Evolutionary conservation across 345 rosid species (phyloP).

Genomic region (Murraya koenigii): DNA sequence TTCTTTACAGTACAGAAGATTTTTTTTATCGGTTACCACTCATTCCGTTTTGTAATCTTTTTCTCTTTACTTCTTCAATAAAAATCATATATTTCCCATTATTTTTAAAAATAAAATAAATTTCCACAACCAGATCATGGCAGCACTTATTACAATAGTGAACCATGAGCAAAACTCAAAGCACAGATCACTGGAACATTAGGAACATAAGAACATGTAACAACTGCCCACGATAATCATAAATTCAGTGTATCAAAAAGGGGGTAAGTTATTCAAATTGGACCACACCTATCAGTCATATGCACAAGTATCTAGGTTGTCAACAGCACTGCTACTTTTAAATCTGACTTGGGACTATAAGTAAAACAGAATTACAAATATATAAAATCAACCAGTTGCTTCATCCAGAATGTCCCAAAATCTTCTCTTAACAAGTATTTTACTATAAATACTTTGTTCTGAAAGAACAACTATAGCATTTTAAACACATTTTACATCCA

Average conservation of each 20-base stretch:
- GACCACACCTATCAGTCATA: not conserved
- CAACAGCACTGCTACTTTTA: not conserved
- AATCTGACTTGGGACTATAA: not conserved
- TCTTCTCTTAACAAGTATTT: not conserved
- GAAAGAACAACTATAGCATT: not conserved
- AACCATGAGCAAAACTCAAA: not conserved
- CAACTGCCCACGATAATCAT: not conserved
- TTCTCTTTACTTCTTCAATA: not conserved
- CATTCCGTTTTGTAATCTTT: not conserved
- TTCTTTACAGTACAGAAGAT: not conserved
- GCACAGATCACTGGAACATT: not conserved
- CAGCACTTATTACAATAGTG: not conserved
- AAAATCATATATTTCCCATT: not conserved
- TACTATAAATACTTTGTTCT: not conserved
- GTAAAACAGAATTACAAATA: not conserved
- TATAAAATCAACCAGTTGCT: not conserved
- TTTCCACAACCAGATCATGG: not conserved
- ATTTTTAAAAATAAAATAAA: not conserved
- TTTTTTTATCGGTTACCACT: not conserved
- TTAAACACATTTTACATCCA: not conserved
- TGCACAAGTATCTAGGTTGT: not conserved
- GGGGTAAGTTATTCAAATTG: not conserved
- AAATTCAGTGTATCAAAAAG: not conserved
- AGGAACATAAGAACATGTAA: not conserved
- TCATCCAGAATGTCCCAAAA: not conserved